Base-by-base conservation (phyloP, 2,329 filamentous ascomycete species). In the Aureobasidium sp. region DNA sequence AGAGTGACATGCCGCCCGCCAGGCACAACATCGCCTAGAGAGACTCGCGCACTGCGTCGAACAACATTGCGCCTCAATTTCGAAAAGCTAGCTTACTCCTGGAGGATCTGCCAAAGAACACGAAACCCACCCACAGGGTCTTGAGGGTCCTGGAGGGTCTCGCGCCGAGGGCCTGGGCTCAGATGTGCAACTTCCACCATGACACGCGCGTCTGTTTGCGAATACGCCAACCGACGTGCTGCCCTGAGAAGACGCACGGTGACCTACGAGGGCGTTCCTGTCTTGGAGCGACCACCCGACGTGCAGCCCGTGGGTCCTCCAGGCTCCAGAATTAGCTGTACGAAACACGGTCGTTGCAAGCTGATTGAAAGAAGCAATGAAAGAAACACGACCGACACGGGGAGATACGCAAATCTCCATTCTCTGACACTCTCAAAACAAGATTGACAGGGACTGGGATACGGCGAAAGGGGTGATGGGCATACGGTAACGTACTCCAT, bases 61-160 rank as follows among this genome's bases (percentile, higher is more conserved):
- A 55, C 49, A 52, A 25, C 49, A 55, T 37, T 55, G 51, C 51
- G 51, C 51, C 51, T 37, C 51, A 55, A 55, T 41, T 17, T 42
- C 51, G 37, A 55, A 37, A 9, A 14, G 42, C 14, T 41, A 37
- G 29, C 36, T 34, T 8, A 11, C 25, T 29, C 45, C 17, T 20
- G 3, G 17, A 29, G 12, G 36, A 29, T 41, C 51, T 53, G 36
- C 51, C 36, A 31, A 17, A 34, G 7, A 20, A 53, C 20, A 41
- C 36, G 48, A 53, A 53, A 53, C 25, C 15, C 41, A 41, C 29
- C 51, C 51, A 55, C 51, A 42, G 20, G 14, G 14, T 53, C 14
- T 25, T 22, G 22, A 52, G 51, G 47, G 31, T 51, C 47, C 36
- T 31, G 29, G 29, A 20, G 47, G 9, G 31, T 20, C 8, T 29